These are phyloP conservation scores for Chaetomium fimeti DNA, from an alignment of 495 filamentous ascomycete species.

Conservation along the genomic window DNA sequence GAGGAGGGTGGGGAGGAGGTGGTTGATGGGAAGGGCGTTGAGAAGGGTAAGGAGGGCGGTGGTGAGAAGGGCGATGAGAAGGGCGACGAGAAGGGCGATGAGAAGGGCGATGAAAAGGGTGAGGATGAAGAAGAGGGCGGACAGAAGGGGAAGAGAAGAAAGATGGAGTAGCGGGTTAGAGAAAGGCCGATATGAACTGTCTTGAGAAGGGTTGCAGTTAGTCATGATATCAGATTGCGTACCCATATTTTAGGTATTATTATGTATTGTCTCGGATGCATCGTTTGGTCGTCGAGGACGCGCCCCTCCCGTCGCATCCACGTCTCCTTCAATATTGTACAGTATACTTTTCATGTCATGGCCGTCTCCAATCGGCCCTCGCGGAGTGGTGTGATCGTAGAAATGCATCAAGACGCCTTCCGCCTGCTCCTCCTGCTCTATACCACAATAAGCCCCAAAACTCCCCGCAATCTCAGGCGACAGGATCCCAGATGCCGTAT, in stretches of 20 bases:
- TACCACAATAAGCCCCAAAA: constrained; percentile 20
- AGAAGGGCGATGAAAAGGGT: not conserved
- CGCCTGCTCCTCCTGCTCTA: constrained; percentile 28
- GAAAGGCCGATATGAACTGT: not conserved
- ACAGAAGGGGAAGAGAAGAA: not conserved
- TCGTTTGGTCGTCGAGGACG: not conserved
- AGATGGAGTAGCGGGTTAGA: not conserved
- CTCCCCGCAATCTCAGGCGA: constrained; percentile 22
- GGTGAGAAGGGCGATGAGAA: constrained; percentile 1
- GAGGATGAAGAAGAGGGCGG: not conserved
- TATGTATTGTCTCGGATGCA: constrained; percentile 2
- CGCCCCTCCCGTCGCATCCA: not conserved
- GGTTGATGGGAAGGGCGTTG: constrained; percentile 5
- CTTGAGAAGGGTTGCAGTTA: not conserved
- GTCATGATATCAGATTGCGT: not conserved
- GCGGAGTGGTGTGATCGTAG: constrained; percentile 32
- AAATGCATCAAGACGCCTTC: constrained; percentile 32
- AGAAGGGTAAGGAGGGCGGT: not conserved
- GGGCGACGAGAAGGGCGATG: not conserved
- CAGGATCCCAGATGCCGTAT: constrained; percentile 29
- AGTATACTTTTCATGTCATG: constrained; percentile 4
- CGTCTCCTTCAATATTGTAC: constrained; percentile 10
- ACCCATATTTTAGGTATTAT: constrained; percentile 6
- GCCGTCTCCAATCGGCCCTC: constrained; percentile 15
- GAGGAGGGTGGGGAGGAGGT: constrained; percentile 18